A percentile compares a stretch with the other conserved stretches of the same genome.
Evolutionary conservation across 495 filamentous ascomycete genomes (phyloP).

Genomic region (Podospora comata): DNA sequence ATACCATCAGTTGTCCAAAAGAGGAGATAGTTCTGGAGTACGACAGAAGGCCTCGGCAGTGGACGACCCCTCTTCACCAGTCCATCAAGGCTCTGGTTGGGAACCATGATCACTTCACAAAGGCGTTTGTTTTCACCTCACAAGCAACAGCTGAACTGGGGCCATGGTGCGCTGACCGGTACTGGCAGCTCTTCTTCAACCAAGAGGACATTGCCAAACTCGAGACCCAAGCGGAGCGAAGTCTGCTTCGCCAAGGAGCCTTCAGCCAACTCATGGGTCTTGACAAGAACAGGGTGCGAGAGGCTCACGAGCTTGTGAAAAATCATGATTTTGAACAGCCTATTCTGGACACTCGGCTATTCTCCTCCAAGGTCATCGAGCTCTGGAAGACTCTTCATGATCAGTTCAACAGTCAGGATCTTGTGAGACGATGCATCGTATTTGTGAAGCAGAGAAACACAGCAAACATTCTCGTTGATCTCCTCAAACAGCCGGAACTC

Average conservation of each 20-base stretch:
- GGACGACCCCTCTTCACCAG: conserved; percentile 62
- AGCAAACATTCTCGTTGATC: conserved; percentile 63
- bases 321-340: conserved; percentile 49
- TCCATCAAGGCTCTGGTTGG: conserved; percentile 56
- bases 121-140: conserved; percentile 56
- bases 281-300: conserved; percentile 53
- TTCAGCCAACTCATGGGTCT: conserved; percentile 45
- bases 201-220: conserved; percentile 64
- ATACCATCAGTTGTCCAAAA: conserved; percentile 55
- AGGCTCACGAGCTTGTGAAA: conserved; percentile 58
- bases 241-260: conserved; percentile 30
- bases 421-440: conserved; percentile 74
- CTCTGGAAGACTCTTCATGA: conserved; percentile 56
- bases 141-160: conserved; percentile 68
- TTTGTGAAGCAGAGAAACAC: conserved; percentile 80
- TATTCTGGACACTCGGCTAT: conserved; percentile 34
- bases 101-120: conserved; percentile 54
- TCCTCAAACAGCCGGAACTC: conserved; percentile 56
- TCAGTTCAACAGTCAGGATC: conserved; percentile 52
- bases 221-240: conserved; percentile 53
- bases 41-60: conserved; percentile 44
- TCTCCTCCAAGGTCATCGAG: conserved; percentile 71
- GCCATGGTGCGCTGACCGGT: conserved; percentile 79
- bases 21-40: conserved; percentile 61
- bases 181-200: conserved; percentile 70